Conservation (phyloP, 164 flowering plant genomes). For the Vitis labrusca region DNA sequence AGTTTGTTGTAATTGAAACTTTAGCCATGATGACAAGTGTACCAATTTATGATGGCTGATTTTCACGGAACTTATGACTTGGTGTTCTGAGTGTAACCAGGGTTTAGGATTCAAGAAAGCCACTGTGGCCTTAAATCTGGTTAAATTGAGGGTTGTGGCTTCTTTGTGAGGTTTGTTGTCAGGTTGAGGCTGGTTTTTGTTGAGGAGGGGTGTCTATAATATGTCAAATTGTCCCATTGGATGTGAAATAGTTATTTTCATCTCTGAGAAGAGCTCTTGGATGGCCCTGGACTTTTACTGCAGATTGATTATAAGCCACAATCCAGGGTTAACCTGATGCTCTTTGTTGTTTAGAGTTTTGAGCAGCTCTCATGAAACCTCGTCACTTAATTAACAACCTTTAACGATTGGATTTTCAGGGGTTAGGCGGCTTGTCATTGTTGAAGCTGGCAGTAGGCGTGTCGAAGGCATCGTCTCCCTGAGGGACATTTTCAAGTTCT, state of each 20-base stretch:
- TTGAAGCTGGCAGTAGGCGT: conserved; percentile 95
- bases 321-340: background rate
- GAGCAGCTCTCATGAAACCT: background rate
- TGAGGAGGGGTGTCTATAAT: background rate
- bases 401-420: conserved; percentile 42
- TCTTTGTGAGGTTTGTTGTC: background rate
- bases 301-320: too few species aligned
- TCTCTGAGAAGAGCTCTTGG: background rate
- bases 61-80: too few species aligned
- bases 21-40: background rate
- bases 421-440: conserved; percentile 74
- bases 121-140: background rate
- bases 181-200: background rate
- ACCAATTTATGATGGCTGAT: background rate
- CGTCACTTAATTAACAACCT: background rate
- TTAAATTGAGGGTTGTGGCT: background rate
- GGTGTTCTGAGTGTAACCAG: too few species aligned
- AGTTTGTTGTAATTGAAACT: background rate
- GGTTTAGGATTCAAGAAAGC: background rate
- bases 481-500: conserved; percentile 72
- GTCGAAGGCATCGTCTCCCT: conserved; percentile 86
- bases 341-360: background rate
- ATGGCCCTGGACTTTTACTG: too few species aligned
- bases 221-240: background rate
- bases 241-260: background rate